These are phyloP conservation scores for Tylopilus microsporus DNA, from an alignment of 1,284 basidiomycete genomes.

Conservation along the genomic window DNA sequence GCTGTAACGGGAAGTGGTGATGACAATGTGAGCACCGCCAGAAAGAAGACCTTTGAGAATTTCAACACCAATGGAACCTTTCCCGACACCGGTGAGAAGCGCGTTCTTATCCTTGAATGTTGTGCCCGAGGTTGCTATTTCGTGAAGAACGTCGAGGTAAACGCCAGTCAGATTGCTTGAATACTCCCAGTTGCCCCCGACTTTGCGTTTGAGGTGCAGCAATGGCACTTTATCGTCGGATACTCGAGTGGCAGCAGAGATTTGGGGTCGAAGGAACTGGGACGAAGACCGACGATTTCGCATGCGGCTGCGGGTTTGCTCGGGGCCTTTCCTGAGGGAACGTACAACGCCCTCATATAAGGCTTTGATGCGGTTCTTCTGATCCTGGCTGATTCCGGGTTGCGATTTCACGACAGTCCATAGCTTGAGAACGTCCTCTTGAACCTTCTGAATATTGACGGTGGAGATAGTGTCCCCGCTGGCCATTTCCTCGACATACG, in stretches of 20 bases:
- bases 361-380: constrained; percentile 96
- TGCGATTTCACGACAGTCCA: constrained; percentile 98
- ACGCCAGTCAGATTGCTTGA: constrained; percentile 93
- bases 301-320: constrained; percentile 49
- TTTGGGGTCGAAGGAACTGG: constrained; percentile 89
- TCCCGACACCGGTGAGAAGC: constrained; percentile 94
- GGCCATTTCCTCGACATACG: constrained; percentile 98
- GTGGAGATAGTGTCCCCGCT: constrained; percentile 82
- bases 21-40: constrained; percentile 92
- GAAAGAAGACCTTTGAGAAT: constrained; percentile 94
- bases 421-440: constrained; percentile 91
- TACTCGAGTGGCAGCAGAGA: constrained; percentile 71
- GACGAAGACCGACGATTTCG: constrained; percentile 84
- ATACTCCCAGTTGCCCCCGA: constrained; percentile 95
- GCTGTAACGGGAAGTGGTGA: constrained; percentile 94
- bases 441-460: constrained; percentile 94
- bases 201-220: constrained; percentile 94
- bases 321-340: constrained; percentile 65
- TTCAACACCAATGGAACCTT: constrained; percentile 96
- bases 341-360: constrained; percentile 94
- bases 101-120: constrained; percentile 99
- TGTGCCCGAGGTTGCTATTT: constrained; percentile 96
- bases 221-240: constrained; percentile 90
- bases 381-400: constrained; percentile 92
- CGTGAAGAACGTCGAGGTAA: constrained; percentile 93